phyloP scores from a whole-genome alignment of 805 yeast genomes.

The Spathaspora passalidarum region DNA sequence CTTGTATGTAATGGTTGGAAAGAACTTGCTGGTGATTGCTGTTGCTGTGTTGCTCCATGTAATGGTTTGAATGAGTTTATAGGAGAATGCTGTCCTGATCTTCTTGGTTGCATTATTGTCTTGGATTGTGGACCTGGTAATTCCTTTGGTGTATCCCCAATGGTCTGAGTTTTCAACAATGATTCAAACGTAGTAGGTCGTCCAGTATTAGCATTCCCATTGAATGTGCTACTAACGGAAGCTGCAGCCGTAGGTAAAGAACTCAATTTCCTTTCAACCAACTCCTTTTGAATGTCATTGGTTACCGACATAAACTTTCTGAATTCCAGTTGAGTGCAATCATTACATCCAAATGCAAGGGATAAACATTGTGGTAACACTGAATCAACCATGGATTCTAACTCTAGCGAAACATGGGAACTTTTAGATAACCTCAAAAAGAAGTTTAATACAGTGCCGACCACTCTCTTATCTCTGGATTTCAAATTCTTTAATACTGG shows the following conservation, averaged over 20 bases:
- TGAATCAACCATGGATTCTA: slow-evolving; percentile 26
- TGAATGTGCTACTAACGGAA: not conserved
- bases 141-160: slow-evolving; percentile 16
- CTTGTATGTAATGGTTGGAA: slow-evolving; percentile 4
- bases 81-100: not conserved
- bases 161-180: slow-evolving; percentile 27
- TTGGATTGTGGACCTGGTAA: slow-evolving; percentile 7
- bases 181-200: slow-evolving; percentile 21
- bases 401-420: slow-evolving; percentile 26
- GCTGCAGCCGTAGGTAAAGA: slow-evolving; percentile 13
- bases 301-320: slow-evolving; percentile 21
- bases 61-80: slow-evolving; percentile 5
- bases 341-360: slow-evolving; percentile 37
- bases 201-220: slow-evolving; percentile 1
- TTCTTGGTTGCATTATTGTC: slow-evolving; percentile 18
- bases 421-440: slow-evolving; percentile 50
- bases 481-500: slow-evolving; percentile 76
- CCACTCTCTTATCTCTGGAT: slow-evolving; percentile 68
- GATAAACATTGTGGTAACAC: slow-evolving; percentile 30
- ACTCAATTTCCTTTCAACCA: slow-evolving; percentile 18
- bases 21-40: slow-evolving; percentile 1
- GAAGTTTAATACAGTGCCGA: slow-evolving; percentile 44
- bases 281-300: slow-evolving; percentile 18
- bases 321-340: slow-evolving; percentile 34
- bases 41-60: not conserved